Percentiles rank a stretch among this genome's conserved stretches.
Conservation (phyloP, 2,329 filamentous ascomycete species). For the Chalara sp. region DNA sequence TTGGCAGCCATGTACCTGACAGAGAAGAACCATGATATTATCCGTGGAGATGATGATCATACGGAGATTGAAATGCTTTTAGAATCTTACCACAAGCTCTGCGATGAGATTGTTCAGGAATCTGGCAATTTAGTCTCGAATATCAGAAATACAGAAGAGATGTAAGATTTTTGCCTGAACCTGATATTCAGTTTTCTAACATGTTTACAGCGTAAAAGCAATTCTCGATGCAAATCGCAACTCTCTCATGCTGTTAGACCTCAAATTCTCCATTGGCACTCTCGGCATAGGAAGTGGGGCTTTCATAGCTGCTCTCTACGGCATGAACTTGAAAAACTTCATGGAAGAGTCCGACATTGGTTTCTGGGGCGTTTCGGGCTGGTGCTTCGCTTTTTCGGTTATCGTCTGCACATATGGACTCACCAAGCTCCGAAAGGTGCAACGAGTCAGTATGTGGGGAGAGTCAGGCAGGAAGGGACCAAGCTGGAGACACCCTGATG, state of each 20-base stretch:
- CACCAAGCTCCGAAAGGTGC: constrained; percentile 74
- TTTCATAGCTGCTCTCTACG: constrained; percentile 96
- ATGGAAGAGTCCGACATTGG: constrained; percentile 90
- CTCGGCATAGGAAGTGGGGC: constrained; percentile 92
- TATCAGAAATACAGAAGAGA: constrained; percentile 97
- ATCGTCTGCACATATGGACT: constrained; percentile 81
- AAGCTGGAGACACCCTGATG: constrained; percentile 23
- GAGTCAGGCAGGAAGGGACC: constrained; percentile 23
- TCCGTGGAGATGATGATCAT: constrained; percentile 76
- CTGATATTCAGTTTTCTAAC: constrained; percentile 13
- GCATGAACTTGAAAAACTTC: constrained; percentile 99
- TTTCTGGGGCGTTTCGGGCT: constrained; percentile 67
- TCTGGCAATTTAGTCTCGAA: constrained; percentile 87
- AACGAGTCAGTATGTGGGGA: constrained; percentile 75
- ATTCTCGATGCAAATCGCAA: constrained; percentile 98
- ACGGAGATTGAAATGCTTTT: constrained; percentile 95
- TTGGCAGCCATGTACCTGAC: constrained; percentile 91
- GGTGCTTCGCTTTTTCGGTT: constrained; percentile 66
- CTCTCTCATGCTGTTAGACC: constrained; percentile 91
- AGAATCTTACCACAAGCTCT: constrained; percentile 96
- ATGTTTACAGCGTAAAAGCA: constrained; percentile 66
- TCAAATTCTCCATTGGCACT: constrained; percentile 94
- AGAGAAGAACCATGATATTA: constrained; percentile 71
- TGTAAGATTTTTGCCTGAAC: constrained; percentile 50
- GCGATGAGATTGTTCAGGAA: constrained; percentile 95